A percentile compares a stretch with the other conserved stretches of the same genome.
These are phyloP conservation scores for Plantago coronopus DNA, from an alignment of 305 asterid species.

Conservation along the genomic window DNA sequence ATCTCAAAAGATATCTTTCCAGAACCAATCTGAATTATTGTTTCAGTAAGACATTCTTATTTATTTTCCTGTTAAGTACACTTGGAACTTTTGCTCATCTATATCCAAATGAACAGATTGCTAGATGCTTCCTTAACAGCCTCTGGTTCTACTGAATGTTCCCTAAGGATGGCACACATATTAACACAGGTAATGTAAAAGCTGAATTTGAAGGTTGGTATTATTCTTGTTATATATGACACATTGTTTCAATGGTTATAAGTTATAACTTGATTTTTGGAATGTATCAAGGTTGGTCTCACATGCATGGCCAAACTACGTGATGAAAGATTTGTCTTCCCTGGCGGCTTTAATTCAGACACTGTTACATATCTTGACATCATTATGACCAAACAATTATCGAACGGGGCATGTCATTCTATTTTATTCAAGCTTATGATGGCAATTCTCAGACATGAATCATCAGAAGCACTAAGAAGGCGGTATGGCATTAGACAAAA, in stretches of 20 bases:
- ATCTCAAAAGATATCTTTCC: constrained; percentile 69
- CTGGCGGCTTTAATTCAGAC: constrained; percentile 65
- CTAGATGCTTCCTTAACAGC: constrained; percentile 77
- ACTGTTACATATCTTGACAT: constrained; percentile 72
- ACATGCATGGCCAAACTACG: constrained; percentile 98
- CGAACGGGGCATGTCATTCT: constrained; percentile 88
- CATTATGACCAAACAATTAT: constrained; percentile 63
- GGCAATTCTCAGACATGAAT: constrained; percentile 81
- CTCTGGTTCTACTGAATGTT: constrained; percentile 85
- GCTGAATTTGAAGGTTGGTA: constrained; percentile 13
- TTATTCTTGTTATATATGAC: not conserved
- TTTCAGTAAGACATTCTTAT: constrained; percentile 62
- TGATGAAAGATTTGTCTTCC: constrained; percentile 73
- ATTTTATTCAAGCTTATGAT: constrained; percentile 78
- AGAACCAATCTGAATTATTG: constrained; percentile 64
- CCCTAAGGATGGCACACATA: constrained; percentile 84
- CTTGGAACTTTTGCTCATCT: constrained; percentile 23
- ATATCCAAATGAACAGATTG: constrained; percentile 46
- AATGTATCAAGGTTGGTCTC: constrained; percentile 67
- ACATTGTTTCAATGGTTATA: constrained; percentile 10
- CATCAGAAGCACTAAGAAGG: constrained; percentile 92
- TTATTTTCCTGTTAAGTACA: constrained; percentile 12
- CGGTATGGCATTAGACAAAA: constrained; percentile 50
- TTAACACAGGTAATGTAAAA: constrained; percentile 63
- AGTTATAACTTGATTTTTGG: constrained; percentile 27